Percentiles rank a stretch among this genome's conserved stretches.
These are phyloP conservation scores for Alliaria petiolata DNA, from an alignment of 345 rosid genomes.

Conservation along the genomic window DNA sequence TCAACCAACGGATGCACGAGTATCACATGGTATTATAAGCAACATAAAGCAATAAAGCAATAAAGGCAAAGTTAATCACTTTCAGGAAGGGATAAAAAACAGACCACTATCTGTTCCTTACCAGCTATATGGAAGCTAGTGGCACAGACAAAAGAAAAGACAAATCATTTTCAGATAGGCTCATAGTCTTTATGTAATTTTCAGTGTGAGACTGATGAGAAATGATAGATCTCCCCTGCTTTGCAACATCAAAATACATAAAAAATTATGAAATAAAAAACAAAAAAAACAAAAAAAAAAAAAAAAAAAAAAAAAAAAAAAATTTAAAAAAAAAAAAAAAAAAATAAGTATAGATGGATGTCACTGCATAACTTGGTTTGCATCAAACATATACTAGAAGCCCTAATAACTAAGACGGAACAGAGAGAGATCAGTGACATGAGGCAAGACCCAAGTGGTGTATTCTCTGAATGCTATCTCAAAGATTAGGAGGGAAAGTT, in stretches of 20 bases:
- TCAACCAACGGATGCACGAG: slow-evolving; percentile 15
- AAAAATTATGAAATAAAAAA: too few species aligned
- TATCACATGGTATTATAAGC: slow-evolving; percentile 22
- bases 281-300: too few species aligned
- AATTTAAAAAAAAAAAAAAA: too few species aligned
- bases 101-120: slow-evolving; percentile 27
- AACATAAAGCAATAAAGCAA: slow-evolving; percentile 18
- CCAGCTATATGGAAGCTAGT: slow-evolving; percentile 32
- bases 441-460: slow-evolving; percentile 25
- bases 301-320: too few species aligned
- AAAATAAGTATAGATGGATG: slow-evolving; percentile 4
- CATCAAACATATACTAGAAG: neutral
- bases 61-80: slow-evolving; percentile 25
- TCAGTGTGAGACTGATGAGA: slow-evolving; percentile 25
- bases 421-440: slow-evolving; percentile 8
- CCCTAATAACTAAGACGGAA: neutral
- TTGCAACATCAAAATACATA: slow-evolving; percentile 20
- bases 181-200: slow-evolving; percentile 12
- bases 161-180: slow-evolving; percentile 22
- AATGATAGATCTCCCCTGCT: slow-evolving; percentile 21
- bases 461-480: neutral
- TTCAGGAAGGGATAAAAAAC: slow-evolving; percentile 12
- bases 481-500: slow-evolving; percentile 12
- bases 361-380: slow-evolving; percentile 11
- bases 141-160: slow-evolving; percentile 26